Evolutionary conservation across 805 yeast genomes (phyloP).

Genomic region (Hanseniaspora mollemarum): DNA sequence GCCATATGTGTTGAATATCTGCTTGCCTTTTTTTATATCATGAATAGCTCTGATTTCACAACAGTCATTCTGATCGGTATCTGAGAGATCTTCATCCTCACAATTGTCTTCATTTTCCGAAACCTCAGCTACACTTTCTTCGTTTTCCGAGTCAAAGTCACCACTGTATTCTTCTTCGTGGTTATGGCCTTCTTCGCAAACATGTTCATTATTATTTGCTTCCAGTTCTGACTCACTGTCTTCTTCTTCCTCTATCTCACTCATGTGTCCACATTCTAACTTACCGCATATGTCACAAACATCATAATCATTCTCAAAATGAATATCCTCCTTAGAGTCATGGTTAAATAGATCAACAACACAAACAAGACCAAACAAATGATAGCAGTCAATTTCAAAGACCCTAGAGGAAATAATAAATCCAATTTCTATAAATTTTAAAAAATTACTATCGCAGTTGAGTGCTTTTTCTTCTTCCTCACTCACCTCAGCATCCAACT

Average conservation of each 20-base stretch:
- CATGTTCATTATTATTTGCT: conserved; percentile 16
- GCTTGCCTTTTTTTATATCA: conserved; percentile 39
- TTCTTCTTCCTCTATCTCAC: conserved; percentile 17
- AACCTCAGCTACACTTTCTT: conserved; percentile 24
- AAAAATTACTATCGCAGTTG: conserved; percentile 26
- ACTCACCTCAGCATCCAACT: background rate
- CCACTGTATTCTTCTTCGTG: conserved; percentile 20
- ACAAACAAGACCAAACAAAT: conserved; percentile 70
- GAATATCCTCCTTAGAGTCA: conserved; percentile 47
- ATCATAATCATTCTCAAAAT: conserved; percentile 47
- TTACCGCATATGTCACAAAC: conserved; percentile 46
- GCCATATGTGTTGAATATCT: conserved; percentile 77
- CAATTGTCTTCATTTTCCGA: conserved; percentile 16
- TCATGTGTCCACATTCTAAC: conserved; percentile 33
- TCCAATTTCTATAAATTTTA: conserved; percentile 45
- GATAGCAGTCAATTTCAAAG: conserved; percentile 66
- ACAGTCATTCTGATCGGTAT: conserved; percentile 14
- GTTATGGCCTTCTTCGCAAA: conserved; percentile 17
- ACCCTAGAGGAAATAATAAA: conserved; percentile 65
- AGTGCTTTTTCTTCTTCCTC: background rate
- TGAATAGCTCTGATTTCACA: conserved; percentile 62
- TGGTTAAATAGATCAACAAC: conserved; percentile 88
- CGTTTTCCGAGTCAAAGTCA: conserved; percentile 22
- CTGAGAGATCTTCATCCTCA: background rate
- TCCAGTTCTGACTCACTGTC: conserved; percentile 18